These are phyloP conservation scores for Cinnamomum chago DNA, from an alignment of 164 flowering plant genomes.

Conservation along the genomic window DNA sequence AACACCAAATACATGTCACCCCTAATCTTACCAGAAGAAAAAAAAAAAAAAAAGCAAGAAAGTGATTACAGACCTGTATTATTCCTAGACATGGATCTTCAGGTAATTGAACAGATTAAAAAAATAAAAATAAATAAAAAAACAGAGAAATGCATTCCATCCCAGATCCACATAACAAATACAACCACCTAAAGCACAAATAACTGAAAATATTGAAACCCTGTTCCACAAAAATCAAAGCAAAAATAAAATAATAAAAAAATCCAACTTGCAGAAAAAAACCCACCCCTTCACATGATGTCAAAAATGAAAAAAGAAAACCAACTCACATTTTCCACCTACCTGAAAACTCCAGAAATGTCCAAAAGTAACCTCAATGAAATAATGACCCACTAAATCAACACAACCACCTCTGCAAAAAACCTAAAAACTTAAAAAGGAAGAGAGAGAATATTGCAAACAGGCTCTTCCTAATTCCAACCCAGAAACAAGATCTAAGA, in stretches of 20 bases:
- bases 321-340: background rate
- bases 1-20: background rate
- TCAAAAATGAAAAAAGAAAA: background rate
- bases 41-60: background rate
- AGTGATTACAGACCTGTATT: background rate
- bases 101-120: no score
- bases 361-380: background rate
- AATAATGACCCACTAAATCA: background rate
- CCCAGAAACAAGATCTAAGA: background rate
- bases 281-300: background rate
- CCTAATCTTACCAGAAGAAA: background rate
- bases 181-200: background rate
- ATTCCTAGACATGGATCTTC: background rate
- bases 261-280: background rate
- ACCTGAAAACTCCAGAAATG: background rate
- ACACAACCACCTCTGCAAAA: background rate
- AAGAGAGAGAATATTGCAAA: background rate
- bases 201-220: background rate
- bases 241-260: background rate
- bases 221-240: background rate
- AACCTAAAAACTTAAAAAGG: no score
- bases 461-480: background rate
- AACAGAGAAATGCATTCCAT: background rate
- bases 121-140: no score
- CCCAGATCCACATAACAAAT: background rate